A percentile compares a stretch with the other conserved stretches of the same genome.
phyloP scores from a whole-genome alignment of 78 protist species.

The Dictyostelium discoideum region DNA sequence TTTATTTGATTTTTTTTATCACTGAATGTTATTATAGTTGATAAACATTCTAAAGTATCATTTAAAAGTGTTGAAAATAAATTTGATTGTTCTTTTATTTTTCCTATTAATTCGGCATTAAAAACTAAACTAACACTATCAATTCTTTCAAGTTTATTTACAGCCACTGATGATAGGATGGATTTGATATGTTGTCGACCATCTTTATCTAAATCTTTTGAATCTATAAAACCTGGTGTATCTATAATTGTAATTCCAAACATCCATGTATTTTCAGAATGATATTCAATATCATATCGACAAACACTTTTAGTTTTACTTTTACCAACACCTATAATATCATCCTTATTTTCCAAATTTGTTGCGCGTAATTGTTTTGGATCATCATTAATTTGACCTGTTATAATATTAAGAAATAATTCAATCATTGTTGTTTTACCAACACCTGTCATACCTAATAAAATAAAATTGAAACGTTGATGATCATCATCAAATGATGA shows the following conservation, averaged over 20 bases:
- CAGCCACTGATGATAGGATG: not conserved
- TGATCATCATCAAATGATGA: not conserved
- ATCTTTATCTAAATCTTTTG: not conserved
- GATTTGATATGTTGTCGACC: not conserved
- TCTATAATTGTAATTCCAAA: slow-evolving; percentile 13
- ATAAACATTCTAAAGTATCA: not conserved
- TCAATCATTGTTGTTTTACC: slow-evolving; percentile 39
- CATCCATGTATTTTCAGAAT: not conserved
- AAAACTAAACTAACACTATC: not conserved
- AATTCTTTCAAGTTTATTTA: not conserved
- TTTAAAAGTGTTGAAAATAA: not conserved
- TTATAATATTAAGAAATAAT: slow-evolving; percentile 13
- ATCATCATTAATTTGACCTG: slow-evolving; percentile 6
- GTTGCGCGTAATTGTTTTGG: not conserved
- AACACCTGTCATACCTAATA: not conserved
- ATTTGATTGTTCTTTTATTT: not conserved
- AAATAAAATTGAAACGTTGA: not conserved
- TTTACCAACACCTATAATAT: not conserved
- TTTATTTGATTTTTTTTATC: not conserved
- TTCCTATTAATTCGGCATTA: not conserved
- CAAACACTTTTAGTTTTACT: slow-evolving; percentile 16
- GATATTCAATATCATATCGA: slow-evolving; percentile 27
- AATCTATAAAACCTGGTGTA: slow-evolving; percentile 26
- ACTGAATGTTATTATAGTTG: slow-evolving; percentile 7
- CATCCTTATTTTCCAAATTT: not conserved